A percentile compares a stretch with the other conserved stretches of the same genome.
Evolutionary conservation across 805 yeast genomes (phyloP).

Genomic region (Teunomyces funiuensis): DNA sequence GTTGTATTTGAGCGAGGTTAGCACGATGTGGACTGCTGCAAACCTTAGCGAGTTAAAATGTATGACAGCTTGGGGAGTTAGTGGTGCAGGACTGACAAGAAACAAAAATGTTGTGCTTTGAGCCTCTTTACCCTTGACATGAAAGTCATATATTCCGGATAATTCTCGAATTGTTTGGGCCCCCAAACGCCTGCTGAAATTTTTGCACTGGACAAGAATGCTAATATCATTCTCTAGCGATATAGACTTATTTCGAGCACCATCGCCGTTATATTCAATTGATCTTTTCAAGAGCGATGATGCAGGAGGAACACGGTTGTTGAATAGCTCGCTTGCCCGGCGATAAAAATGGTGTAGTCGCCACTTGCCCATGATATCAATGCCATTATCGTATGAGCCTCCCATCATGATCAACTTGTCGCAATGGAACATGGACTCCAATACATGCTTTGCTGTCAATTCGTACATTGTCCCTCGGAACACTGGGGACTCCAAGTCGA

Average conservation of each 20-base stretch:
- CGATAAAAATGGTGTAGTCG: conserved; percentile 26
- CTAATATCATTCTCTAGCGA: conserved; percentile 33
- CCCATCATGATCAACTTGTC: conserved; percentile 46
- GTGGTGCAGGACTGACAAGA: conserved; percentile 46
- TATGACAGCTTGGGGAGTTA: conserved; percentile 47
- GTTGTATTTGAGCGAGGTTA: conserved; percentile 31
- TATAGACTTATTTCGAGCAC: conserved; percentile 5
- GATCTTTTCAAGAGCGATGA: conserved; percentile 18
- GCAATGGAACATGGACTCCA: conserved; percentile 39
- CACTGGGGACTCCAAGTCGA: conserved; percentile 37
- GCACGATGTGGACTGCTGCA: conserved; percentile 46
- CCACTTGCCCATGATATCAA: conserved; percentile 58
- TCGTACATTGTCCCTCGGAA: conserved; percentile 60
- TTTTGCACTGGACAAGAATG: conserved; percentile 57
- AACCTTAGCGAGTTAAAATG: conserved; percentile 45
- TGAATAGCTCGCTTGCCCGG: conserved; percentile 1
- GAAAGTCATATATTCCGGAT: conserved; percentile 48
- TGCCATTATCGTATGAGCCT: conserved; percentile 57
- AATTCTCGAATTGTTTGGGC: conserved; percentile 53
- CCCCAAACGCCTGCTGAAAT: conserved; percentile 42
- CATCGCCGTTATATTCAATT: conserved; percentile 15
- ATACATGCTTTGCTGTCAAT: conserved; percentile 38
- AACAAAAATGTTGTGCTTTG: conserved; percentile 31
- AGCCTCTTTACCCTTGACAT: conserved; percentile 22
- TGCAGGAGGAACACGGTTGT: conserved; percentile 4